Evolutionary conservation across 495 filamentous ascomycete species (phyloP), one percentile per base, ranked within the genome.

Genomic region (Articulospora tetracladia): DNA sequence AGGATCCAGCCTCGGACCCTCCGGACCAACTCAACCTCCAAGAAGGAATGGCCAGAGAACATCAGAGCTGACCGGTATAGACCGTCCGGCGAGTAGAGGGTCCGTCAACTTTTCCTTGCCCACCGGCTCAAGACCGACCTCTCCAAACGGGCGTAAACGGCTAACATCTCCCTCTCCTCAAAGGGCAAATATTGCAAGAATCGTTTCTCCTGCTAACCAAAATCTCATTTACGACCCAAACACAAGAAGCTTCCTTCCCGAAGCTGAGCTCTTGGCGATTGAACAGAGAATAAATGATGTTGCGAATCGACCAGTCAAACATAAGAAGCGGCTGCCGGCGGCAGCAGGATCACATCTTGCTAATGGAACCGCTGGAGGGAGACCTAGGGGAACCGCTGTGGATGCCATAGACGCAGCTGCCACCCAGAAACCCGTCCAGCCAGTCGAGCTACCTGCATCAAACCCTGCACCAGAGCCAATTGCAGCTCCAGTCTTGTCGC

Each of bases 21-120:
- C 51, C 11, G 26, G 23, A 36, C n/a, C 50, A 25, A 22, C 27
- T 10, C 52, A 56, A 28, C 7, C 24, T 13, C 59, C 60, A 4
- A 57, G 58, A 57, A 60, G 48, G 57, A 26, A 47, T 41, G 63
- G 54, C 23, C 60, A 65, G 27, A 66, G 60, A 27, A 47, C 32
- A 12, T 50, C 63, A 49, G 64, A 67, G 59, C 61, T 63, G 63
- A 61, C 62, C 49, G 50, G 54, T 53, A 26, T 73, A 54, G 84
- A 82, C 19, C 74, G 84, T 57, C 78, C 88, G 12, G 77, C 73
- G 19, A 90, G 85, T 67, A 77, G 83, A 64, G 83, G 76, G 44
- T 92, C 89, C 2, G 77, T 93, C 64, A 96, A 97, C 72, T 95
- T 94, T 66, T 97, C 92, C 7, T 90, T 92, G 39, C 92, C 92